Evolutionary conservation across 2,329 filamentous ascomycete genomes (phyloP), one percentile per base, ranked within the genome.

Genomic region (Stenocarpella maydis): DNA sequence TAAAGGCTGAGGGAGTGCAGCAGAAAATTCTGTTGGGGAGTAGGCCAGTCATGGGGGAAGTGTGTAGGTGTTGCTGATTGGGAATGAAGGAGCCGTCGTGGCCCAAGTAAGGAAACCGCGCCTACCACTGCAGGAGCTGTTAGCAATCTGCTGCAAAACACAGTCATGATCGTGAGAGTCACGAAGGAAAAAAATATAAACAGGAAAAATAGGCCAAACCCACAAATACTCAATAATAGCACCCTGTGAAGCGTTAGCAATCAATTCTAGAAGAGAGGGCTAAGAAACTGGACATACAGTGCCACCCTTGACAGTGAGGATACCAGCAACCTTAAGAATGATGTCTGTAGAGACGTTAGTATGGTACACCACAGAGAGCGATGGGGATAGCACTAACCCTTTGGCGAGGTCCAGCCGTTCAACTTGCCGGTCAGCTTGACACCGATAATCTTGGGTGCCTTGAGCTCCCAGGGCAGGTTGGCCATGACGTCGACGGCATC

Each of bases 401-500:
- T 98, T 68, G 96, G 93, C 68, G 95, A 82, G 74, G 94, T 92
- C 96, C 96, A 99, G 82, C 95, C 95, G 77, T 87, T 92, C 78
- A 99, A 79, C 82, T 93, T 77, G 75, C 96, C 96, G 75, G 95
- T 98, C 70, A 99, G 91, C 85, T 93, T 97, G 68, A 99, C 92
- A 89, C 96, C 96, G 79, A 98, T 97, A 72, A 97, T 86, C 85
- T 98, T 98, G 73, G 96, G 96, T 71, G 96, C 95, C 89, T 98
- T 98, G 77, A 99, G 85, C 83, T 99, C 96, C 96, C 96, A 98
- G 71, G 95, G 95, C 74, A 97, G 90, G 83, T 94, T 92, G 78
- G 95, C 94, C 94, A 99, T 97, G 77, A 98, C 96, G 83, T 99
- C 96, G 77, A 98, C 96, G 70, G 96, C 96, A 84, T 98, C 96